phyloP scores from a whole-genome alignment of 2,329 filamentous ascomycete species.

The Xylaria sp. region DNA sequence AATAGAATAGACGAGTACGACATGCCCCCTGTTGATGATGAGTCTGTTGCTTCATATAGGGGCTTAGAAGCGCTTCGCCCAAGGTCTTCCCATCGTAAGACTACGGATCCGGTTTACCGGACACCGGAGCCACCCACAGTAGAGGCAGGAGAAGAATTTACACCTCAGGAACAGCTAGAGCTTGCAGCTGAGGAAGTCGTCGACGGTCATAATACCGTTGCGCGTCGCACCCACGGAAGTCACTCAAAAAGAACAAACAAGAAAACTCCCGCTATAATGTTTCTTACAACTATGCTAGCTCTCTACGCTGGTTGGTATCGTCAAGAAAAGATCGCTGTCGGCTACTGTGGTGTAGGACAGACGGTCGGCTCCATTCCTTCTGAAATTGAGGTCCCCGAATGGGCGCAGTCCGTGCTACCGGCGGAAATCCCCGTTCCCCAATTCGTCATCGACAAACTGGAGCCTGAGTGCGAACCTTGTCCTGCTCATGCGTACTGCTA shows the following conservation, averaged over 20 bases:
- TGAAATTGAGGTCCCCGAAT: constrained; percentile 50
- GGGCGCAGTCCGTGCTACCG: constrained; percentile 47
- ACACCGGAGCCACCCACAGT: constrained; percentile 48
- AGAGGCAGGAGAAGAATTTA: constrained; percentile 89
- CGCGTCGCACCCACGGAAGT: constrained; percentile 45
- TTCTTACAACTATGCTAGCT: constrained; percentile 72
- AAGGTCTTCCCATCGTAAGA: constrained; percentile 43
- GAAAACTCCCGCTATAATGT: constrained; percentile 71
- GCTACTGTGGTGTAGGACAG: constrained; percentile 87
- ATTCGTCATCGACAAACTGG: constrained; percentile 70
- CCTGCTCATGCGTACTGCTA: constrained; percentile 91
- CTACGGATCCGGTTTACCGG: constrained; percentile 41
- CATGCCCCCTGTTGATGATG: constrained; percentile 57
- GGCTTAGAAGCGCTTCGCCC: constrained; percentile 64
- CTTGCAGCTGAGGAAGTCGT: constrained; percentile 71
- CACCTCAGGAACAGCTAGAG: constrained; percentile 85
- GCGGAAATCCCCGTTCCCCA: constrained; percentile 72
- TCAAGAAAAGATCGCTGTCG: constrained; percentile 94
- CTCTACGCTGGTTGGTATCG: constrained; percentile 84
- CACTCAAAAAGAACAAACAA: constrained; percentile 52
- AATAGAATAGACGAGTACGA: constrained; percentile 51
- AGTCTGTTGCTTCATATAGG: constrained; percentile 53
- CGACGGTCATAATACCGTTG: constrained; percentile 54
- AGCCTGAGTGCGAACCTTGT: constrained; percentile 87
- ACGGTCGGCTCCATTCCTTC: constrained; percentile 59